Evolutionary conservation across 768 basidiomycete genomes (phyloP).

Genomic region (Boletus sp.): DNA sequence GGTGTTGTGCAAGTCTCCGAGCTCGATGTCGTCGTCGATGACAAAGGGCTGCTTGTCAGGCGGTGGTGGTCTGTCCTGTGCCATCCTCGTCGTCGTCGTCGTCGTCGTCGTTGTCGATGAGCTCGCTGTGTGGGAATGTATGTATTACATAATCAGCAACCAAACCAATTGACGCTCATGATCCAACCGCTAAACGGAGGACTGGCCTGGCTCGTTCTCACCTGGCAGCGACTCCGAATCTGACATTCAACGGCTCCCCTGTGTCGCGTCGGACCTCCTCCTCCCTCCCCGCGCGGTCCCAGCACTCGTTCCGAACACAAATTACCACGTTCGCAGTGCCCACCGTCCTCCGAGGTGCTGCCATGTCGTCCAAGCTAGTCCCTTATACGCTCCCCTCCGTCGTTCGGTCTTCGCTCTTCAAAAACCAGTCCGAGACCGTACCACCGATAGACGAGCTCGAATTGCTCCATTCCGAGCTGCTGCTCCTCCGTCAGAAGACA

Average conservation of each 20-base stretch:
- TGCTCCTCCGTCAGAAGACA: conserved; percentile 48
- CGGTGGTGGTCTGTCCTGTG: background rate
- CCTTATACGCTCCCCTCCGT: conserved; percentile 47
- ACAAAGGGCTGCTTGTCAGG: background rate
- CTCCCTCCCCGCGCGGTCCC: conserved; percentile 6
- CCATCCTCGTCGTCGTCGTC: conserved; percentile 2
- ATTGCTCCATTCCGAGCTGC: conserved; percentile 59
- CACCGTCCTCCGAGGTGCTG: background rate
- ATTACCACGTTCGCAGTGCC: too few species aligned
- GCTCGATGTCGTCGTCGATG: conserved; percentile 29
- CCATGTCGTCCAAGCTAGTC: conserved; percentile 63
- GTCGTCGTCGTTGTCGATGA: conserved; percentile 2
- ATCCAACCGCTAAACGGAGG: conserved; percentile 28
- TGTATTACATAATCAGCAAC: conserved; percentile 28
- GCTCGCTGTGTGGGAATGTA: conserved; percentile 22
- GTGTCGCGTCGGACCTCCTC: conserved; percentile 18
- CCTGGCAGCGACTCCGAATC: conserved; percentile 20
- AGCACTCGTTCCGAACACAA: conserved; percentile 11
- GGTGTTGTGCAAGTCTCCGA: conserved; percentile 31
- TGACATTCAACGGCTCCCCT: conserved; percentile 7
- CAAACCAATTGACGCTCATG: conserved; percentile 29
- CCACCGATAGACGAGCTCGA: conserved; percentile 76
- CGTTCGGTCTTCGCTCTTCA: conserved; percentile 60
- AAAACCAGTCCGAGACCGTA: conserved; percentile 60
- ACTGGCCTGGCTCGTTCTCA: conserved; percentile 25